Percentiles rank a stretch among this genome's conserved stretches.
phyloP scores from a whole-genome alignment of 768 basidiomycete species.

The Lactarius sp. region DNA sequence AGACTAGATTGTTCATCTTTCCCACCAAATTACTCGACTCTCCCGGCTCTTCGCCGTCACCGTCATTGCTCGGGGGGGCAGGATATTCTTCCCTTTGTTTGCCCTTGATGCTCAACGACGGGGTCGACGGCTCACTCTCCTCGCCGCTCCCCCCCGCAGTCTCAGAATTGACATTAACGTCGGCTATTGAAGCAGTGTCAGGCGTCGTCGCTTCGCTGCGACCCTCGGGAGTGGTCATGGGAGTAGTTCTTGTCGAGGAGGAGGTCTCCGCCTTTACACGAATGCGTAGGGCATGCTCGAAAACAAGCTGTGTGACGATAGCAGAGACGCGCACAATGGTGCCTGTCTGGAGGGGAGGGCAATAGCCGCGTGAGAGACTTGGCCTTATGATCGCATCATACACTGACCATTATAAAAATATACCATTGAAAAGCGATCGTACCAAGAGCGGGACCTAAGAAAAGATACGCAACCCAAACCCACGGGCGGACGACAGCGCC shows the following conservation, averaged over 20 bases:
- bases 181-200: conserved; percentile 27
- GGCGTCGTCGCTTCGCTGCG: conserved; percentile 27
- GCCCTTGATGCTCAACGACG: conserved; percentile 23
- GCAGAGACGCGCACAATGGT: conserved; percentile 39
- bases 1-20: conserved; percentile 72
- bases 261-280: conserved; percentile 43
- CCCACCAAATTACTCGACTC: conserved; percentile 52
- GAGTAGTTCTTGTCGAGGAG: conserved; percentile 26
- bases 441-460: conserved; percentile 43
- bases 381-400: neutral
- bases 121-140: conserved; percentile 19
- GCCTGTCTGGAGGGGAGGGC: conserved; percentile 29
- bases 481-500: conserved; percentile 53
- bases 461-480: conserved; percentile 58
- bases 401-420: conserved; percentile 36
- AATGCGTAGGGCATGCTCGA: conserved; percentile 52
- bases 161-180: conserved; percentile 1
- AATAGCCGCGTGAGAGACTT: neutral
- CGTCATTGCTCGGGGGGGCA: conserved; percentile 4
- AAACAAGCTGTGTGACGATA: conserved; percentile 50
- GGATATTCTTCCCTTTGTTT: conserved; percentile 12
- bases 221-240: conserved; percentile 21
- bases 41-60: neutral
- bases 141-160: conserved; percentile 16
- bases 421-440: conserved; percentile 51